Evolutionary conservation across 305 asterid species (phyloP).

Genomic region (Fraxinus dipetala): DNA sequence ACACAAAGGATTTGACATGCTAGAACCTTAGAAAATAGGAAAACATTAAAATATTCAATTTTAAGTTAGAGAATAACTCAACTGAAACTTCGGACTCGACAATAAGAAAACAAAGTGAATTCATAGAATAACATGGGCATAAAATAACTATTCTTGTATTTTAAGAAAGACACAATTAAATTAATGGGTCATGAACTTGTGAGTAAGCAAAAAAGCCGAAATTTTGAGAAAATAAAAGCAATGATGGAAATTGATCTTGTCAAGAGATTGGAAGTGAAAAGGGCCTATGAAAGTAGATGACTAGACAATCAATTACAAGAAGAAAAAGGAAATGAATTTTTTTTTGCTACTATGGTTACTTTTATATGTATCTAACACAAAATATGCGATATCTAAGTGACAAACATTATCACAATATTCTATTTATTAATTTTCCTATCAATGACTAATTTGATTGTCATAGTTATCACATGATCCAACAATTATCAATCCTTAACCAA

Average conservation of each 20-base stretch:
- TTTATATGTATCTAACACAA: not conserved
- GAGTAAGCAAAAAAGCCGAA: not conserved
- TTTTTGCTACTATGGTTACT: not conserved
- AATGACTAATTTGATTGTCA: too few species aligned
- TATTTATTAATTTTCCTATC: too few species aligned
- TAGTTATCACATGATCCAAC: too few species aligned
- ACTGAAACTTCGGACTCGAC: not conserved
- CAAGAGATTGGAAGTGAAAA: not conserved
- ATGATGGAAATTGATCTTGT: not conserved
- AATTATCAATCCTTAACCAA: too few species aligned
- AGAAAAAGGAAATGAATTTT: not conserved
- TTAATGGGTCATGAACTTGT: not conserved
- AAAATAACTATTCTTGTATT: not conserved
- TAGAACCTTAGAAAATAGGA: not conserved
- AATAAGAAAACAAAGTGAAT: not conserved
- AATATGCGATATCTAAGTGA: too few species aligned
- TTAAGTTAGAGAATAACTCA: not conserved
- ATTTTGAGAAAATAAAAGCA: not conserved
- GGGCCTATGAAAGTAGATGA: too few species aligned
- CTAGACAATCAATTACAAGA: not conserved
- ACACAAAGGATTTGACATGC: too few species aligned
- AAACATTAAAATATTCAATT: too few species aligned
- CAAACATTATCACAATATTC: not conserved
- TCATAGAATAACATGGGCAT: not conserved
- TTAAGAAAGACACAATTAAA: not conserved